These are phyloP conservation scores for Diplodia corticola DNA, from an alignment of 2,329 filamentous ascomycete genomes.

Conservation along the genomic window DNA sequence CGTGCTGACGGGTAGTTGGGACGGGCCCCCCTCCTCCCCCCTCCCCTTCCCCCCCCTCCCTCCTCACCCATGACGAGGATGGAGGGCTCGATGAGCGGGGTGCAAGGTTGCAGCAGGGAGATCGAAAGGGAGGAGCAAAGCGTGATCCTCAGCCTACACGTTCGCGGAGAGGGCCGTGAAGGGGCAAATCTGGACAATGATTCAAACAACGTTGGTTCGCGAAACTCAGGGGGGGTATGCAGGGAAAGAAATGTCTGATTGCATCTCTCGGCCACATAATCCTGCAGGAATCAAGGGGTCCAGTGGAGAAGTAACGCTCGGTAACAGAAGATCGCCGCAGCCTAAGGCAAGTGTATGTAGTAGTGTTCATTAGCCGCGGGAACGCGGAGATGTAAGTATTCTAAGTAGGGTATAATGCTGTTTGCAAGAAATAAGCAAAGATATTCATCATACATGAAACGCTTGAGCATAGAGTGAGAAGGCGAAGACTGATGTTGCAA, in stretches of 20 bases:
- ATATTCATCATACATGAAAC: neutral
- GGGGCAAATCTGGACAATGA: neutral
- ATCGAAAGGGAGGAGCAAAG: neutral
- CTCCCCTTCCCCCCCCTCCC: no score
- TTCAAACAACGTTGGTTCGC: neutral
- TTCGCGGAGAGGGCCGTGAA: neutral
- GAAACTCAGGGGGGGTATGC: neutral
- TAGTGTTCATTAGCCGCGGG: neutral
- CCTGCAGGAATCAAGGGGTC: neutral
- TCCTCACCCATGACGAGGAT: neutral
- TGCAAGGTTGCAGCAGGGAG: neutral
- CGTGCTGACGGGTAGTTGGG: neutral
- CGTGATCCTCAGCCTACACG: neutral
- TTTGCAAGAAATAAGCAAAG: neutral
- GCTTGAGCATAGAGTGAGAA: neutral
- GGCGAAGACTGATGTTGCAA: neutral
- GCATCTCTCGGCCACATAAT: neutral
- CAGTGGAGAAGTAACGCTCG: neutral
- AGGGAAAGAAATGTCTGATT: slow-evolving; percentile 1
- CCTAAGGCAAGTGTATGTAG: neutral
- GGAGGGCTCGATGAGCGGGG: neutral
- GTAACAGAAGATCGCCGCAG: neutral
- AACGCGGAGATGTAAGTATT: neutral
- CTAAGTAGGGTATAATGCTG: slow-evolving; percentile 3
- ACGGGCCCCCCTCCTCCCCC: neutral